These are phyloP conservation scores for Talaromyces wortmannii DNA, from an alignment of 495 filamentous ascomycete species.

Conservation along the genomic window DNA sequence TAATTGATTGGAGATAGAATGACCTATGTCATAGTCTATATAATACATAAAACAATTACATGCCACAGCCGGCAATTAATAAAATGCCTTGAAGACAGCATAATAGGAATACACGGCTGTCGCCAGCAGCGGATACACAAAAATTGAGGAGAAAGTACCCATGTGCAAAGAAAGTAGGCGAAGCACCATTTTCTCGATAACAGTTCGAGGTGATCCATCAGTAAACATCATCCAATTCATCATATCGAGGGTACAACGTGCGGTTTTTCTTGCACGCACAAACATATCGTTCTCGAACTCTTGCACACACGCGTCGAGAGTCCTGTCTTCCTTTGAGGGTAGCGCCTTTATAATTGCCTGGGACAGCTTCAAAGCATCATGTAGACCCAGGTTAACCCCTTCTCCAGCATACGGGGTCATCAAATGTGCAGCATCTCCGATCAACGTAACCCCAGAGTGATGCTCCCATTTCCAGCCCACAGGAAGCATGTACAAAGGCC, in stretches of 20 bases:
- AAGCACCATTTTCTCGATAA: not conserved
- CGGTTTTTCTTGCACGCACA: not conserved
- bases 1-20: too few relatives aligned
- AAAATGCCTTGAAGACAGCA: not conserved
- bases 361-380: constrained; percentile 37
- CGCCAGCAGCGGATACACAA: not conserved
- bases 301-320: not conserved
- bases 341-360: not conserved
- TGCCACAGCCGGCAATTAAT: not conserved
- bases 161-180: not conserved
- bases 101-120: not conserved
- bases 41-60: too few relatives aligned
- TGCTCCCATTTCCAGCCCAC: constrained; percentile 39
- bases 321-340: not conserved
- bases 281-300: not conserved
- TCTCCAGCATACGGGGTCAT: constrained; percentile 53
- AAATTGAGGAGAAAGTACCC: not conserved
- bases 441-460: constrained; percentile 35
- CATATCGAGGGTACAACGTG: not conserved
- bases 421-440: constrained; percentile 54
- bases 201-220: not conserved
- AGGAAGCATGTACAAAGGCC: constrained; percentile 43
- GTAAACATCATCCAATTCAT: not conserved
- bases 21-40: too few relatives aligned
- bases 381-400: constrained; percentile 47